A percentile compares a stretch with the other conserved stretches of the same genome.
Evolutionary conservation across 805 yeast genomes (phyloP).

Genomic region (Candida khao-thaluensis): DNA sequence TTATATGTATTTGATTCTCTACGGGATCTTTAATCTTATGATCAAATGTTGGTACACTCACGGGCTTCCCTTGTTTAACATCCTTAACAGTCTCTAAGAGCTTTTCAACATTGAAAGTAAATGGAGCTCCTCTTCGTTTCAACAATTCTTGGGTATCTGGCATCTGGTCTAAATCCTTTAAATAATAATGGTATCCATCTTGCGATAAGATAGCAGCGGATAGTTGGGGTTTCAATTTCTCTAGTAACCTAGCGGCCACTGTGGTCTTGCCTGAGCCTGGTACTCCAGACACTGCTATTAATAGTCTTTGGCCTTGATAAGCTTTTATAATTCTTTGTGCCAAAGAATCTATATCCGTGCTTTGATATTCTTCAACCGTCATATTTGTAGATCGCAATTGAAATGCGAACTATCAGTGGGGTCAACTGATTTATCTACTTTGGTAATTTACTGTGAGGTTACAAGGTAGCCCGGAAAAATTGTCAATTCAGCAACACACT

Average conservation of each 20-base stretch:
- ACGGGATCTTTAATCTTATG: constrained; percentile 75
- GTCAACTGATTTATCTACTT: neutral
- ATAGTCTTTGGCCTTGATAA: constrained; percentile 31
- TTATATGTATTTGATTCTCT: constrained; percentile 49
- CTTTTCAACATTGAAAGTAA: constrained; percentile 69
- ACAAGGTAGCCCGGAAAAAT: too few relatives aligned
- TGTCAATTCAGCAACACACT: too few relatives aligned
- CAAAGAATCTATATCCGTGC: constrained; percentile 6
- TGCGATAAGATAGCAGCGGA: constrained; percentile 26
- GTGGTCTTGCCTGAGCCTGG: constrained; percentile 91
- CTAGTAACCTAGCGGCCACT: constrained; percentile 48
- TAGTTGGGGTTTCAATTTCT: constrained; percentile 18
- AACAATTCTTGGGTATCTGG: constrained; percentile 57
- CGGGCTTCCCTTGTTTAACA: constrained; percentile 17
- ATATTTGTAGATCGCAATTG: neutral
- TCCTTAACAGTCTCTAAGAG: constrained; percentile 25
- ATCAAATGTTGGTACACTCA: constrained; percentile 69
- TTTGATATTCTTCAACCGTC: constrained; percentile 9
- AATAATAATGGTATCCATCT: constrained; percentile 41
- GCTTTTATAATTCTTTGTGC: constrained; percentile 5
- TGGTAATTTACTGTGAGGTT: too few relatives aligned
- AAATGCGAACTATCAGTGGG: constrained; percentile 2
- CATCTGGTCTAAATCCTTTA: constrained; percentile 36
- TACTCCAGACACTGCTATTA: constrained; percentile 68
- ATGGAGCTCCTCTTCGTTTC: constrained; percentile 77